Evolutionary conservation across 2,329 filamentous ascomycete genomes (phyloP).

Genomic region (Cordyceps farinosa): DNA sequence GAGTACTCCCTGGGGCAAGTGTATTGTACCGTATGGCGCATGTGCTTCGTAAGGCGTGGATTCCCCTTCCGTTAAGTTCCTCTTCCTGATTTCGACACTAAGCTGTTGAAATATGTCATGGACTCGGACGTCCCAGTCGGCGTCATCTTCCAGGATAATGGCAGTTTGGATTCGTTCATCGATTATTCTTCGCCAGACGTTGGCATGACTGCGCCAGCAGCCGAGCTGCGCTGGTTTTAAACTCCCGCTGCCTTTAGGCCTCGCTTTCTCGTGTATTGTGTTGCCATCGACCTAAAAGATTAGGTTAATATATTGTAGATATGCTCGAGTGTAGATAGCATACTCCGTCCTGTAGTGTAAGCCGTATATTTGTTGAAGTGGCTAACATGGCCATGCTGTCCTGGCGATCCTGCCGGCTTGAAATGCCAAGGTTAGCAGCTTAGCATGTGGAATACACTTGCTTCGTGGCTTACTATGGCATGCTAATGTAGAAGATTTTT

Average conservation of each 20-base stretch:
- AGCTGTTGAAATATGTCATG: neutral
- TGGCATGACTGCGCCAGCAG: constrained; percentile 5
- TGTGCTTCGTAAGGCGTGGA: neutral
- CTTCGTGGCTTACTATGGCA: neutral
- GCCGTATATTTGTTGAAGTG: neutral
- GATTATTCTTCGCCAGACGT: neutral
- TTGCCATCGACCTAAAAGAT: neutral
- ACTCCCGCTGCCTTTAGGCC: neutral
- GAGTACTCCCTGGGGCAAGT: neutral
- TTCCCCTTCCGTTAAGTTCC: neutral
- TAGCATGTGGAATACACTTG: neutral
- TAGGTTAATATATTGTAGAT: too few species aligned
- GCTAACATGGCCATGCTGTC: constrained; percentile 5
- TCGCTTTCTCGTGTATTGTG: constrained; percentile 2
- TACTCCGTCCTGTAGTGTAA: neutral
- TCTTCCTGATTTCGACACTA: neutral
- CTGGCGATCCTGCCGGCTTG: neutral
- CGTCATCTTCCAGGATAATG: neutral
- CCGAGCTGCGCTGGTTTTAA: neutral
- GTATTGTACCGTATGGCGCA: neutral
- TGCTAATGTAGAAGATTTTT: constrained; percentile 2
- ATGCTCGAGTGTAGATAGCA: too few species aligned
- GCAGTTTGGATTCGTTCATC: neutral
- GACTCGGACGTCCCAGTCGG: neutral
- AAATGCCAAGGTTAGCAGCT: neutral